These are phyloP conservation scores for Ceratobasidium sp. DNA, from an alignment of 1,284 basidiomycete genomes.

Conservation along the genomic window DNA sequence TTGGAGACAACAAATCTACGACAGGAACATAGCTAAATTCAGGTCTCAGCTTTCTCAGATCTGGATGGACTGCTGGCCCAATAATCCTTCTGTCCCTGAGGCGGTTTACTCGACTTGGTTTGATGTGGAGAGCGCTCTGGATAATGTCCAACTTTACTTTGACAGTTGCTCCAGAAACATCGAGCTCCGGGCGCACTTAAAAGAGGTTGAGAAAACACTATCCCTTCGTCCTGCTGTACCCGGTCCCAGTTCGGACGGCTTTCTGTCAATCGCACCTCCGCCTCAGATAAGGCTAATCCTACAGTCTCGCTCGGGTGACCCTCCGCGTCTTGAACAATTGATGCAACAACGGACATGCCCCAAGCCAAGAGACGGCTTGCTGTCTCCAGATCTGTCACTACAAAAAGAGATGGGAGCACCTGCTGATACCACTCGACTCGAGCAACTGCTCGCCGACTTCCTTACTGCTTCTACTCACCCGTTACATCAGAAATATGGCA, in stretches of 20 bases:
- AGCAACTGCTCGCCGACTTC: background rate
- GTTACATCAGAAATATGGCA: background rate
- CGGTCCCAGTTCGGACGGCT: background rate
- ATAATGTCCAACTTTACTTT: background rate
- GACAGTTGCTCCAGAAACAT: background rate
- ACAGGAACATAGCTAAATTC: background rate
- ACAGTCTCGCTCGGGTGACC: too few relatives aligned
- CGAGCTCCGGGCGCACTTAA: background rate
- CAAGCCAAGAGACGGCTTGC: background rate
- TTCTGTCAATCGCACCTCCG: too few relatives aligned
- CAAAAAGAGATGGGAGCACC: background rate
- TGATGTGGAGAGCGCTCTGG: background rate
- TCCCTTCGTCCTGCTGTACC: background rate
- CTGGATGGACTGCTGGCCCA: background rate
- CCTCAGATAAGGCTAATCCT: background rate
- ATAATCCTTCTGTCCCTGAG: background rate
- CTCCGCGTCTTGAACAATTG: background rate
- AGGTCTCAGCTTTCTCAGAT: background rate
- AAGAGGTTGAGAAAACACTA: background rate
- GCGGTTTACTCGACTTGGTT: background rate
- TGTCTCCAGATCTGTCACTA: background rate
- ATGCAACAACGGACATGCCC: background rate
- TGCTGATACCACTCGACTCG: background rate
- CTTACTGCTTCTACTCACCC: background rate
- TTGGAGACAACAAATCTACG: background rate